These are phyloP conservation scores for Eimeria maxima DNA, from an alignment of 169 alveolate species.

Conservation along the genomic window DNA sequence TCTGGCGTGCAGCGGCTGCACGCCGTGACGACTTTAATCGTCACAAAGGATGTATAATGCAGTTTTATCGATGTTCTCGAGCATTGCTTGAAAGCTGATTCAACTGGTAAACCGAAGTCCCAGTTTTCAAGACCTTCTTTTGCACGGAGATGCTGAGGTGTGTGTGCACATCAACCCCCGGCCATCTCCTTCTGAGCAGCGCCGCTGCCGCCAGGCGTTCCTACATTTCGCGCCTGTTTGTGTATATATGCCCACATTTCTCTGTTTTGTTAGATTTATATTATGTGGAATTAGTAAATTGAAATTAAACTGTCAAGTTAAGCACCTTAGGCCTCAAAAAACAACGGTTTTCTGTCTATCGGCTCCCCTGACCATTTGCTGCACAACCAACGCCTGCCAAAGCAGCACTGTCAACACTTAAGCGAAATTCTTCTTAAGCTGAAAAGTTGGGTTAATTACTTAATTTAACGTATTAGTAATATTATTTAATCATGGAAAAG, in stretches of 20 bases:
- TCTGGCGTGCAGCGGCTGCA: neutral
- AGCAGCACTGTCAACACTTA: neutral
- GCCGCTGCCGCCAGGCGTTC: neutral
- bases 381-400: neutral
- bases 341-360: neutral
- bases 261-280: neutral
- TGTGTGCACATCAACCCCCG: neutral
- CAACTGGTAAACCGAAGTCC: neutral
- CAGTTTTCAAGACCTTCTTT: neutral
- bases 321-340: too few species aligned
- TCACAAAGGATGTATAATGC: neutral
- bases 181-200: neutral
- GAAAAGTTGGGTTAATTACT: too few species aligned
- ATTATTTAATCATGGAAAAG: too few species aligned
- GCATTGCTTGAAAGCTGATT: neutral
- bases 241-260: neutral
- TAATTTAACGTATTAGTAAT: too few species aligned
- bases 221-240: neutral
- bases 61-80: neutral
- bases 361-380: neutral
- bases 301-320: too few species aligned
- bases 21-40: neutral
- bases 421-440: too few species aligned
- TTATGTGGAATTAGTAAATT: too few species aligned
- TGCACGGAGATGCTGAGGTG: neutral